These are phyloP conservation scores for Solanum chiquidenum DNA, from an alignment of 257 asterid species.

Conservation along the genomic window DNA sequence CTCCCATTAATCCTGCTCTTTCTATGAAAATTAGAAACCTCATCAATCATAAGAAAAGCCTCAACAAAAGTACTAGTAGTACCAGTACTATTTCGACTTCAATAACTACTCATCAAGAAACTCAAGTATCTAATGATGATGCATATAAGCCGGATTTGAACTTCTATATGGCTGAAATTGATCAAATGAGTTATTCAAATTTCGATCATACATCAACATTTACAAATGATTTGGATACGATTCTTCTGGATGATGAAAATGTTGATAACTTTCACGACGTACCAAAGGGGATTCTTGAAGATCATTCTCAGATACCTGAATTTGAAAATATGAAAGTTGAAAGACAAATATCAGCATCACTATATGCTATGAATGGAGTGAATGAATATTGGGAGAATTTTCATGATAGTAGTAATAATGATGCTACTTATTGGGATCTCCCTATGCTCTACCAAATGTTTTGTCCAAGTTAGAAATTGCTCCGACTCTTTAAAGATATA, in stretches of 20 bases:
- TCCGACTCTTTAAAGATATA: not conserved
- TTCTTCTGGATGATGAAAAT: conserved; percentile 8
- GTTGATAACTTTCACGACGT: not conserved
- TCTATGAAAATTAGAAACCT: conserved; percentile 65
- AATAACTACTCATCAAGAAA: not conserved
- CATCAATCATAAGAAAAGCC: conserved; percentile 44
- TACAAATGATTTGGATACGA: conserved; percentile 19
- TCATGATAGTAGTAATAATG: conserved; percentile 7
- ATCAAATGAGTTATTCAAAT: conserved; percentile 13
- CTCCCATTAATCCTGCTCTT: conserved; percentile 56
- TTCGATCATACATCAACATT: conserved; percentile 8
- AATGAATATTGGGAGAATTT: conserved; percentile 51
- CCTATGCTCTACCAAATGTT: conserved; percentile 55
- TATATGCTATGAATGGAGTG: conserved; percentile 59
- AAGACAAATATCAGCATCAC: conserved; percentile 63
- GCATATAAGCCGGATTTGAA: conserved; percentile 57
- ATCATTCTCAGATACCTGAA: conserved; percentile 22
- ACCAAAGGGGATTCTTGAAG: conserved; percentile 11
- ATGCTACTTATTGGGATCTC: conserved; percentile 59
- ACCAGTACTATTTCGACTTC: not conserved
- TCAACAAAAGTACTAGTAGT: conserved; percentile 3
- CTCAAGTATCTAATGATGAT: conserved; percentile 13
- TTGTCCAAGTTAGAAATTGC: conserved; percentile 29
- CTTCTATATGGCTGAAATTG: conserved; percentile 25
- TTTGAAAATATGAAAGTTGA: conserved; percentile 51